These are phyloP conservation scores for Hibiscus syriacus DNA, from an alignment of 345 rosid genomes.

Conservation along the genomic window DNA sequence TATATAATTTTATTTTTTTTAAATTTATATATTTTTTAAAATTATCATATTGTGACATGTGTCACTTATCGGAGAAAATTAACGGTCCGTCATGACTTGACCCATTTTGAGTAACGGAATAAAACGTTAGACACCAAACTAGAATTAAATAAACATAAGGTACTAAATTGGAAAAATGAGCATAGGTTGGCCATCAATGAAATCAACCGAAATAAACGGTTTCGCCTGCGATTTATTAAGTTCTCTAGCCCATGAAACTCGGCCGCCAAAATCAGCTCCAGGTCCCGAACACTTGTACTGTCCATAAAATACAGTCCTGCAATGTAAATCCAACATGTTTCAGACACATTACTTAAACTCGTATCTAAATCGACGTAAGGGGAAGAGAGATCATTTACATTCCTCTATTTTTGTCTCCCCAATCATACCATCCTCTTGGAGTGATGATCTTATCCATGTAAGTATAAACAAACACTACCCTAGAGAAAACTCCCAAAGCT, in stretches of 20 bases:
- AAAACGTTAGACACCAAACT: no score
- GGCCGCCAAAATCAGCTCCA: constrained; percentile 75
- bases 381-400: constrained; percentile 32
- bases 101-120: no score
- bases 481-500: no score
- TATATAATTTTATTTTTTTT: no score
- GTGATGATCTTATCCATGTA: constrained; percentile 75
- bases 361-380: not conserved
- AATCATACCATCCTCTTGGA: constrained; percentile 88
- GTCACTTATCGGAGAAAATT: no score
- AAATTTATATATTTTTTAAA: no score
- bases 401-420: constrained; percentile 95
- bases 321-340: constrained; percentile 10
- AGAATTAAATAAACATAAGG: no score
- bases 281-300: constrained; percentile 88
- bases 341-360: not conserved
- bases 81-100: no score
- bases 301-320: constrained; percentile 95
- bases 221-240: constrained; percentile 76
- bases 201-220: constrained; percentile 73
- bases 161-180: no score
- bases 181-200: constrained; percentile 91
- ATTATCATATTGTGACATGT: no score
- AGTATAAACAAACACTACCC: no score
- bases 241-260: constrained; percentile 91